Base-by-base conservation (phyloP, 2,329 filamentous ascomycete species). In the Microdochium nivale region DNA sequence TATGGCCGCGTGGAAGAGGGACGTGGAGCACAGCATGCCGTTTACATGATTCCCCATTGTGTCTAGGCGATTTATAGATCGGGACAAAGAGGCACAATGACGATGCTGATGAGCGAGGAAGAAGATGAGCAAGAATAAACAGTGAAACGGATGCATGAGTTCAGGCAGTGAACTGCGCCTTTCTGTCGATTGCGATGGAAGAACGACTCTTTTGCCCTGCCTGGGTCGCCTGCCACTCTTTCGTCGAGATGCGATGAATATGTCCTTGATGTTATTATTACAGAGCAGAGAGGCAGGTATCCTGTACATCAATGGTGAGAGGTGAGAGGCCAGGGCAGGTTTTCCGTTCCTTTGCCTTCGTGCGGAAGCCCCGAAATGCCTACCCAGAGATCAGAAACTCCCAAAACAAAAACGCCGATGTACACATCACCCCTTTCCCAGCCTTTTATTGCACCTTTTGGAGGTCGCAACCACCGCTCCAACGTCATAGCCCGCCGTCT, bases 1-100 rank as follows among this genome's bases (percentile, higher is more conserved):
- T 0, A 76, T 92, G 61, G 75, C 69, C 56, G 84, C 87, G 4
- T 94, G 88, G 88, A 86, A 82, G 63, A 69, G 77, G 3, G 73
- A 81, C 25, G 79, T 92, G 1, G 87, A 92, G 55, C 59, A 67
- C 10, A 74, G 67, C 3, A 63, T 81, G 51, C 80, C 79, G 0
- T 81, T 81, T 24, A 44, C 40, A 16, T 37, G 33, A 37, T 8
- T 16, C 5, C 13, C 4, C 33, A 4, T 37, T 16, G 33, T 16
- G 33, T 4, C 4, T 14, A 7, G 33, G 5, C 7, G 33, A 14
- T 33, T 33, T 33, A 33, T 33, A 9, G 14, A 8, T 33, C 30
- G 30, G 30, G 30, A 33, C n/a, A n/a, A n/a, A n/a, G n/a, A n/a
- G n/a, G n/a, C n/a, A n/a, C n/a, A n/a, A n/a, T n/a, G n/a, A n/a